phyloP scores from a whole-genome alignment of 176 grass and related monocot species.

The Calamus simplicifolius region DNA sequence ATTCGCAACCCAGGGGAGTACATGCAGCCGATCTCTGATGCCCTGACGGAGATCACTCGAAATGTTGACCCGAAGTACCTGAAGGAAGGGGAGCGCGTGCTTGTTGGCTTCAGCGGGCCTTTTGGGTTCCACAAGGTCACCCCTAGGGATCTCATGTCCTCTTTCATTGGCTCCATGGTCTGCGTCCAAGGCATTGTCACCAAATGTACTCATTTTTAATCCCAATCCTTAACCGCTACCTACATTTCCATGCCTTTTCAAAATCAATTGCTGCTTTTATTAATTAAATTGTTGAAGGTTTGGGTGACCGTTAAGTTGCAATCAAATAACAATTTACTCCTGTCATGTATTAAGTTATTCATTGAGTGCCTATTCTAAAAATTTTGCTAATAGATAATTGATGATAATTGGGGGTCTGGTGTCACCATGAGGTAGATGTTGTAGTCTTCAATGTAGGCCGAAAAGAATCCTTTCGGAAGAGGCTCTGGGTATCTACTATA shows the following conservation, averaged over 20 bases:
- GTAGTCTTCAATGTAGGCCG: too few species aligned
- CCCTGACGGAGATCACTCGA: constrained; percentile 68
- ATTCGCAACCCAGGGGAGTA: constrained; percentile 77
- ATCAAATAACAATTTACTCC: too few species aligned
- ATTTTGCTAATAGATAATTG: too few species aligned
- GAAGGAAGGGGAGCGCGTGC: constrained; percentile 73
- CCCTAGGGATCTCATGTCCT: constrained; percentile 95
- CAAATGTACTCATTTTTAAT: constrained; percentile 51
- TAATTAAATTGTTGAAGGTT: too few species aligned
- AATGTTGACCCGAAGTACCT: constrained; percentile 72
- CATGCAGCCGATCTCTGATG: constrained; percentile 83
- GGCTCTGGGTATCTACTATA: too few species aligned
- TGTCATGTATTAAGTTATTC: too few species aligned
- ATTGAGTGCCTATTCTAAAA: too few species aligned
- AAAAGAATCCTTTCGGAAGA: too few species aligned
- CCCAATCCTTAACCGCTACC: neutral
- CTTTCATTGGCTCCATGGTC: constrained; percentile 96
- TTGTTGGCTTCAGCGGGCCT: constrained; percentile 81
- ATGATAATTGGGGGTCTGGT: too few species aligned
- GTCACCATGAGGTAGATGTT: too few species aligned
- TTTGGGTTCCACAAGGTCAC: constrained; percentile 97
- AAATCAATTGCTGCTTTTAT: too few species aligned
- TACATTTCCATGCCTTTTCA: neutral
- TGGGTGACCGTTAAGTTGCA: too few species aligned
- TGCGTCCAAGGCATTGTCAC: constrained; percentile 97